Evolutionary conservation across 2,329 filamentous ascomycete species (phyloP).

Genomic region (Xylaria sp.): DNA sequence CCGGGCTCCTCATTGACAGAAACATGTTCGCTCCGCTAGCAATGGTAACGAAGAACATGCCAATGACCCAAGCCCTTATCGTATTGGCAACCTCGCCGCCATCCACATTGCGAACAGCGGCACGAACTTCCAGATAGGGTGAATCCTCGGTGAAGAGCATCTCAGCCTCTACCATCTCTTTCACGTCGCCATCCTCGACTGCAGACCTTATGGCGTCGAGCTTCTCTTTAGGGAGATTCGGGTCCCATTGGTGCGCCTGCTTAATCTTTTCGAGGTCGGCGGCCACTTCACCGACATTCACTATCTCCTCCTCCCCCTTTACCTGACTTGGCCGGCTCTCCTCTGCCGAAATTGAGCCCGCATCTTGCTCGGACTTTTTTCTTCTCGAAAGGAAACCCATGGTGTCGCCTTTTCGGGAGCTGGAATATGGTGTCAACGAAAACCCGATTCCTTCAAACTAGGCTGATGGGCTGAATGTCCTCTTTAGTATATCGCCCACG

Average conservation of each 20-base stretch:
- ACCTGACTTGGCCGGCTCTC: slow-evolving; percentile 30
- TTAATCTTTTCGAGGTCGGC: slow-evolving; percentile 49
- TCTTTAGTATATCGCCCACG: slow-evolving; percentile 18
- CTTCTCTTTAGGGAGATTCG: slow-evolving; percentile 51
- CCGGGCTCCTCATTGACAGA: slow-evolving; percentile 51
- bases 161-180: slow-evolving; percentile 50
- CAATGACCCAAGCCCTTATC: slow-evolving; percentile 58
- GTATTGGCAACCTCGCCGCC: slow-evolving; percentile 57
- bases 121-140: slow-evolving; percentile 55
- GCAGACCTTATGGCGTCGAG: slow-evolving; percentile 49
- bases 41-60: slow-evolving; percentile 57
- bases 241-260: slow-evolving; percentile 51
- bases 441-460: neutral
- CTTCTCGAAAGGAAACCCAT: slow-evolving; percentile 33
- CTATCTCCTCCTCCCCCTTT: slow-evolving; percentile 38
- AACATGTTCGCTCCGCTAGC: slow-evolving; percentile 55
- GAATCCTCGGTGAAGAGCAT: slow-evolving; percentile 52
- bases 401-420: neutral
- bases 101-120: slow-evolving; percentile 59
- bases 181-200: slow-evolving; percentile 48
- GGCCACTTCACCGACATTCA: slow-evolving; percentile 42
- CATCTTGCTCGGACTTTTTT: slow-evolving; percentile 20
- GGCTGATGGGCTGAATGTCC: neutral
- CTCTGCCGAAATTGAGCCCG: slow-evolving; percentile 29
- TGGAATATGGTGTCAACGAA: neutral